phyloP scores from a whole-genome alignment of 306 rosid genomes.

The Pyrus betulifolia region DNA sequence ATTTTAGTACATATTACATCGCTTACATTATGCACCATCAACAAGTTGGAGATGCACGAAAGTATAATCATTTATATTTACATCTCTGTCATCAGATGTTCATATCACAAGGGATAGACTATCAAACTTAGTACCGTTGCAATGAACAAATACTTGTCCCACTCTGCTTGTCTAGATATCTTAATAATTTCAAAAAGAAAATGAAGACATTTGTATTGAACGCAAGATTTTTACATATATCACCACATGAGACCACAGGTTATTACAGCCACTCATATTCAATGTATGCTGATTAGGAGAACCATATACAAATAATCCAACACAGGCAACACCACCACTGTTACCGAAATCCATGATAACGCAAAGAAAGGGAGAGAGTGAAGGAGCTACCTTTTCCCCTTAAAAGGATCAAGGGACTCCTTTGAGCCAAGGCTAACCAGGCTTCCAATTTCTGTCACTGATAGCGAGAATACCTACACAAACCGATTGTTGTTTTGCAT shows the following conservation, averaged over 20 bases:
- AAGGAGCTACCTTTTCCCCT: constrained; percentile 55
- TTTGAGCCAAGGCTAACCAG: constrained; percentile 59
- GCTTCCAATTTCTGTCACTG: constrained; percentile 79
- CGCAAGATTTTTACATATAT: background rate
- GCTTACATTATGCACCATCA: background rate
- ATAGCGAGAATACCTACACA: constrained; percentile 71
- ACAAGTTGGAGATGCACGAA: background rate
- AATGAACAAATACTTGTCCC: background rate
- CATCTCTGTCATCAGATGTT: background rate
- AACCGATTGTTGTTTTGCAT: constrained; percentile 10
- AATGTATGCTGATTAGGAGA: background rate
- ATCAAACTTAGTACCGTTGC: background rate
- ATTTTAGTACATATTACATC: constrained; percentile 1
- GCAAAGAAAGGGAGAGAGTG: background rate
- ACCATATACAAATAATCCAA: background rate
- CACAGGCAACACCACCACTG: background rate
- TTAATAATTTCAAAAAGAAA: background rate
- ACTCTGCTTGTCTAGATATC: background rate
- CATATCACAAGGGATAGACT: background rate
- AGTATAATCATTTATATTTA: background rate
- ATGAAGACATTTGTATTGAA: background rate
- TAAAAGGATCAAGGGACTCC: constrained; percentile 58
- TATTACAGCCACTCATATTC: background rate
- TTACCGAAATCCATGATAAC: background rate
- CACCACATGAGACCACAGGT: background rate